phyloP scores from a whole-genome alignment of 495 filamentous ascomycete species.

The Tuber umbilicatum region DNA sequence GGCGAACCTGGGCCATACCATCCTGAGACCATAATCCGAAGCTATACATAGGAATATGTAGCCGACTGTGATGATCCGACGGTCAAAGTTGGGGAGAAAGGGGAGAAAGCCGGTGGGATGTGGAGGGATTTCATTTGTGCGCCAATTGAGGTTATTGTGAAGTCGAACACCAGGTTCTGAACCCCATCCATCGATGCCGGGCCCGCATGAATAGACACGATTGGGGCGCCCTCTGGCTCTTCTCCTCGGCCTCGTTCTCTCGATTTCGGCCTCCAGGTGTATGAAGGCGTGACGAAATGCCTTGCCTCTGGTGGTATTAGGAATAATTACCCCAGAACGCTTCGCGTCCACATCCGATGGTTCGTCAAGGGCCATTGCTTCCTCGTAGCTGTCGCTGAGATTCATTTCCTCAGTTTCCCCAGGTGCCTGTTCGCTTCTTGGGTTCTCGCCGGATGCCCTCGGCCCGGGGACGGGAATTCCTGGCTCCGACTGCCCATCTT shows the following conservation, averaged over 20 bases:
- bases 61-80: background rate
- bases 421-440: background rate
- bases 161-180: background rate
- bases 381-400: background rate
- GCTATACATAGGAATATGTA: slow-evolving; percentile 6
- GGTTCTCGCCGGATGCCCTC: slow-evolving; percentile 1
- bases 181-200: background rate
- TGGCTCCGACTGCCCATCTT: too few species aligned
- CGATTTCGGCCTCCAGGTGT: background rate
- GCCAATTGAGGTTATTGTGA: background rate
- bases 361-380: background rate
- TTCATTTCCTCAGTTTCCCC: background rate
- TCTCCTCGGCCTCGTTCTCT: background rate
- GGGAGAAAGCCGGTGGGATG: background rate
- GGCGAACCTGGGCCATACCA: background rate
- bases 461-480: slow-evolving; percentile 6
- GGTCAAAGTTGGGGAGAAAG: background rate
- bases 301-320: background rate
- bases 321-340: background rate
- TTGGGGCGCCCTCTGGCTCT: background rate
- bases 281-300: background rate
- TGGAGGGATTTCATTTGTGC: background rate
- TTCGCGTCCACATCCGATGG: background rate
- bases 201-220: background rate
- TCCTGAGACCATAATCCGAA: background rate